These are phyloP conservation scores for Wickerhamomyces hampshirensis DNA, from an alignment of 805 yeast species.

Conservation along the genomic window DNA sequence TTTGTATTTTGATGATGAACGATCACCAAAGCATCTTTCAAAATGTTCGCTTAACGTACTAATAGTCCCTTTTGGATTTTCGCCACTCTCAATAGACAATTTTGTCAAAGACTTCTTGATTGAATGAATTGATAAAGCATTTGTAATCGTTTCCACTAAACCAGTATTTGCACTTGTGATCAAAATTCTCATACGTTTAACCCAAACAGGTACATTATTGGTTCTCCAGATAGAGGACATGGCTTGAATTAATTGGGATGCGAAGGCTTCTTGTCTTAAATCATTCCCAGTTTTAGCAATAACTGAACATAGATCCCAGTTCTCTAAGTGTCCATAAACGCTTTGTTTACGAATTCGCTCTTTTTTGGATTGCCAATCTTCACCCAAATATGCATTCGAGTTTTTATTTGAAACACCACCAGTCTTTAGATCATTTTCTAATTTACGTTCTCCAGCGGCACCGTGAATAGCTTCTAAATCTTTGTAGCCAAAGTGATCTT, in stretches of 20 bases:
- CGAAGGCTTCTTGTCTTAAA: conserved; percentile 94
- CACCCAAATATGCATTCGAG: conserved; percentile 63
- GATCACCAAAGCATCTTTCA: conserved; percentile 65
- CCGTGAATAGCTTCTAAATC: conserved; percentile 51
- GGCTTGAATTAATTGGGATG: conserved; percentile 87
- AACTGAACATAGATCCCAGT: conserved; percentile 94
- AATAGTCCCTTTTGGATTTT: conserved; percentile 64
- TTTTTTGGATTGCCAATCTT: conserved; percentile 86
- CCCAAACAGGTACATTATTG: conserved; percentile 75
- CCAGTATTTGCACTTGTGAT: conserved; percentile 91
- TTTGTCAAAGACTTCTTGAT: conserved; percentile 89
- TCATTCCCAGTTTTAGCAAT: conserved; percentile 97
- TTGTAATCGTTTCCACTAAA: conserved; percentile 91
- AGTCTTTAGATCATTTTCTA: conserved; percentile 87
- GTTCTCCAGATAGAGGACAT: conserved; percentile 82
- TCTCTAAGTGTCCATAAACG: conserved; percentile 76
- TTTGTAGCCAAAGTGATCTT: conserved; percentile 54
- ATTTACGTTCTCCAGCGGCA: conserved; percentile 84
- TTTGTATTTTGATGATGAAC: conserved; percentile 47
- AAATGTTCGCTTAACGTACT: conserved; percentile 79
- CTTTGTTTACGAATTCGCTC: conserved; percentile 76
- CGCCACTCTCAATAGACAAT: conserved; percentile 59
- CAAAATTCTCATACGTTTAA: conserved; percentile 85
- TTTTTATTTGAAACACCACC: conserved; percentile 53
- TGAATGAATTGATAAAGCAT: conserved; percentile 90